A percentile compares a stretch with the other conserved stretches of the same genome.
phyloP scores from a whole-genome alignment of 108 stramenopile species.

The Cyclostephanos tholiformis region DNA sequence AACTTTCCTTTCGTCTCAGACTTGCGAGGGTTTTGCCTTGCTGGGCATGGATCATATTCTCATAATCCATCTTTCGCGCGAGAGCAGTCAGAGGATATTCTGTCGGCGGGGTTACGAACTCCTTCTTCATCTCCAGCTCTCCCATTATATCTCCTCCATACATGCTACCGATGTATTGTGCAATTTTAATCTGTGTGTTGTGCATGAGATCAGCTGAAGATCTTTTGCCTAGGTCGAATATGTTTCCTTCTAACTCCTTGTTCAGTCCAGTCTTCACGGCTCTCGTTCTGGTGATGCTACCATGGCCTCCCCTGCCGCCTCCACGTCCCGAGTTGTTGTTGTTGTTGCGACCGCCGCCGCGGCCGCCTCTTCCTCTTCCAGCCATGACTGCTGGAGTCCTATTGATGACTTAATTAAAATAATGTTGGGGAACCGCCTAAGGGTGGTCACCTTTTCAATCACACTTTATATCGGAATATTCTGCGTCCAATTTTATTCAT shows the following conservation, averaged over 20 bases:
- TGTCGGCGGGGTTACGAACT: slow-evolving; percentile 7
- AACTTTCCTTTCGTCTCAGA: background rate
- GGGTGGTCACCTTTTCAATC: no score
- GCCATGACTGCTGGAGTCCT: no score
- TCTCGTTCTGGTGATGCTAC: background rate
- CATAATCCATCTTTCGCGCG: background rate
- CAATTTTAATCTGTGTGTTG: slow-evolving; percentile 14
- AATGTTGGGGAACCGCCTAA: no score
- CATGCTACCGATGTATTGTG: slow-evolving; percentile 20
- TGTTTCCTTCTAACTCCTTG: slow-evolving; percentile 16
- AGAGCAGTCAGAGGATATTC: slow-evolving; percentile 11
- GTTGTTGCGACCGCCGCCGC: no score
- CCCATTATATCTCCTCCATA: slow-evolving; percentile 33
- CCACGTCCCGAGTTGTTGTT: no score
- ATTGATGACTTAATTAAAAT: no score
- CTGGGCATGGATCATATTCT: slow-evolving; percentile 5
- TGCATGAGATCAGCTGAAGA: slow-evolving; percentile 22
- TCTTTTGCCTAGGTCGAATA: slow-evolving; percentile 22
- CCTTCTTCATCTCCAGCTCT: slow-evolving; percentile 24
- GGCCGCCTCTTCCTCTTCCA: no score
- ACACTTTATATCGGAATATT: no score
- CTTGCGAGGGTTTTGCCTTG: slow-evolving; percentile 16
- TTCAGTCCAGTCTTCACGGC: slow-evolving; percentile 6
- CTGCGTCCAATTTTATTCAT: no score
- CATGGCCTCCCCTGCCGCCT: no score